Percentiles rank a stretch among this genome's conserved stretches.
These are phyloP conservation scores for Monoraphidium neglectum DNA, from an alignment of 139 green algal species.

Conservation along the genomic window DNA sequence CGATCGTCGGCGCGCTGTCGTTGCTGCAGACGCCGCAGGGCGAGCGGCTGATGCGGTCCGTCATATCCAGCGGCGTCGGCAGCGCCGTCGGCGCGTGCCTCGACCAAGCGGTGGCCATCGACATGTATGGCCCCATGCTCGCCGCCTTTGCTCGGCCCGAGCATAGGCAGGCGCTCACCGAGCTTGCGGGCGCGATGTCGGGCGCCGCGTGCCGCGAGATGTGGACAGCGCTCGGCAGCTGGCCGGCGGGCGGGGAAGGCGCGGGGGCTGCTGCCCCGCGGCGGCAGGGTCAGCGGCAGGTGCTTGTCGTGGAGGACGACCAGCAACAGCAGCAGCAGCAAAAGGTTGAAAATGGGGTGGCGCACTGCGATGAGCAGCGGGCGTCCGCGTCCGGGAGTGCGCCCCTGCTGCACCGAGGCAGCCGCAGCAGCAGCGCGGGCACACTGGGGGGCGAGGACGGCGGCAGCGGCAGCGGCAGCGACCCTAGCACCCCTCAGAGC, in stretches of 20 bases:
- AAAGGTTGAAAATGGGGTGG: neutral
- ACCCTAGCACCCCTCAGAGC: constrained; percentile 29
- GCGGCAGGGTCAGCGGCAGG: neutral
- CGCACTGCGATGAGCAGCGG: neutral
- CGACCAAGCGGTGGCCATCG: neutral
- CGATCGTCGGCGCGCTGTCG: neutral
- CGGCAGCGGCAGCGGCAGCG: neutral
- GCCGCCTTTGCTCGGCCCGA: constrained; percentile 5
- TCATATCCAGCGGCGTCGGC: constrained; percentile 20
- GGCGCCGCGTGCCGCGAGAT: constrained; percentile 23
- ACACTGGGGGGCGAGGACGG: neutral
- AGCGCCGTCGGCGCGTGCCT: constrained; percentile 21
- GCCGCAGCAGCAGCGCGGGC: neutral
- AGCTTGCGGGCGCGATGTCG: constrained; percentile 16
- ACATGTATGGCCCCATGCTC: constrained; percentile 7
- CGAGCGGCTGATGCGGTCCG: constrained; percentile 2
- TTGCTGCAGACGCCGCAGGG: constrained; percentile 6
- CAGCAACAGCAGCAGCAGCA: constrained; percentile 17
- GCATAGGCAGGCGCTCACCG: constrained; percentile 12
- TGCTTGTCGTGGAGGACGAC: neutral
- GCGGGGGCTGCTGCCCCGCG: neutral
- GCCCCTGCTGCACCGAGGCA: neutral
- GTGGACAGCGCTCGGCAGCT: constrained; percentile 2
- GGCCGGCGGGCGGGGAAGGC: constrained; percentile 10
- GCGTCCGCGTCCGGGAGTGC: neutral